These are phyloP conservation scores for Aspergillus brasiliensis DNA, from an alignment of 2,329 filamentous ascomycete genomes.

Conservation along the genomic window DNA sequence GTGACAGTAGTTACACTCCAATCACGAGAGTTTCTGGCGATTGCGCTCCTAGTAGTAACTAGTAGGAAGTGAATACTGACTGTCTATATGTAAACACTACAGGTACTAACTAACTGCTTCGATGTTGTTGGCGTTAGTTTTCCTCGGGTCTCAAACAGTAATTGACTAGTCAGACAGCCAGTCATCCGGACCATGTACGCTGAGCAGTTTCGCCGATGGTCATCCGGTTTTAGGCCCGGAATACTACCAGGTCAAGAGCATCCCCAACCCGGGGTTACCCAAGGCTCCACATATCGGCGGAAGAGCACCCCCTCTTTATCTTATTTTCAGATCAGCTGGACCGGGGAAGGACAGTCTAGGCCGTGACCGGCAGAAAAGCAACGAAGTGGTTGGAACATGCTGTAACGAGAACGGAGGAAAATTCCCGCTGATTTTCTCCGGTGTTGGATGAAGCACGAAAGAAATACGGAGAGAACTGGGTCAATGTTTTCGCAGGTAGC, in stretches of 20 bases:
- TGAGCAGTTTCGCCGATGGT: background rate
- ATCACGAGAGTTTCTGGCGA: background rate
- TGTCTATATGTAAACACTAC: background rate
- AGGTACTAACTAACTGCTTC: background rate
- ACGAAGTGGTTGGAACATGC: conserved; percentile 20
- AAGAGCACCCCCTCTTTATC: background rate
- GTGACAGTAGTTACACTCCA: background rate
- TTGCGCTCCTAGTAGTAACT: background rate
- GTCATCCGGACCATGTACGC: background rate
- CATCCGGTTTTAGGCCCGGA: background rate
- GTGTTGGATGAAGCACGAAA: conserved; percentile 28
- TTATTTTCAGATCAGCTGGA: conserved; percentile 11
- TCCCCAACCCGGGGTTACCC: conserved; percentile 3
- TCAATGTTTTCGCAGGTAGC: conserved; percentile 17
- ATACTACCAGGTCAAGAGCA: background rate
- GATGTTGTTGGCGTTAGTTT: background rate
- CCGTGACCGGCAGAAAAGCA: conserved; percentile 14
- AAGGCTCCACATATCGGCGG: conserved; percentile 1
- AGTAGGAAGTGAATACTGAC: background rate
- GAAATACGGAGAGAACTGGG: conserved; percentile 27
- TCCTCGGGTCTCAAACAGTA: background rate
- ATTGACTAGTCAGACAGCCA: background rate
- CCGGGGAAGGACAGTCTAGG: conserved; percentile 16
- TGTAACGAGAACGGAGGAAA: conserved; percentile 15
- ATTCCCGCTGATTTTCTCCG: conserved; percentile 24